phyloP scores from a whole-genome alignment of 2,329 filamentous ascomycete genomes.

The Aspergillus hortae region DNA sequence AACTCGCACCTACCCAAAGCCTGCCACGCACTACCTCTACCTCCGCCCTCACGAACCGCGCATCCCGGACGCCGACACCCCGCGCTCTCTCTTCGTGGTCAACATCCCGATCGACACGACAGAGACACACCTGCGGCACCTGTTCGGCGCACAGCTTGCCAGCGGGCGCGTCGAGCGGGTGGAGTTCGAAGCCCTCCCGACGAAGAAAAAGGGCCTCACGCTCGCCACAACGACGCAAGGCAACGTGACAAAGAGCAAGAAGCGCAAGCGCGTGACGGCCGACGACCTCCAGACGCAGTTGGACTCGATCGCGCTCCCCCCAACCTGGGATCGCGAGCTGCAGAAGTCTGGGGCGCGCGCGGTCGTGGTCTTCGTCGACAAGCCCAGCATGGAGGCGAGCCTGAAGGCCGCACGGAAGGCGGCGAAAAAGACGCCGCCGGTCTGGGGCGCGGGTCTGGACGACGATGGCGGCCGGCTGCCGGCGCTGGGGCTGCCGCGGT shows the following conservation, averaged over 20 bases:
- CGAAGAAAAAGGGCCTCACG: conserved; percentile 31
- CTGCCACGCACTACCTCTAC: conserved; percentile 78
- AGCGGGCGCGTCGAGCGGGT: conserved; percentile 75
- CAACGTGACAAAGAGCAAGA: conserved; percentile 41
- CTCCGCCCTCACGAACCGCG: conserved; percentile 79
- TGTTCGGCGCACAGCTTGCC: conserved; percentile 73
- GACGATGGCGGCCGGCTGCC: conserved; percentile 53
- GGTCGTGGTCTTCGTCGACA: conserved; percentile 79
- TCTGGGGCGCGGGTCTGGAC: conserved; percentile 65
- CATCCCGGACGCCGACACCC: conserved; percentile 67
- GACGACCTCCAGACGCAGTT: conserved; percentile 55
- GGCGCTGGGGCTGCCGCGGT: conserved; percentile 49
- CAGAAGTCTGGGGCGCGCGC: conserved; percentile 74
- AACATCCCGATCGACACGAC: conserved; percentile 86
- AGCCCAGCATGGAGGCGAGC: conserved; percentile 69
- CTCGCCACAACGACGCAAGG: conserved; percentile 16
- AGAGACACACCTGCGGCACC: conserved; percentile 67
- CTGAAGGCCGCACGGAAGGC: conserved; percentile 70
- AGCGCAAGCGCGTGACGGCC: conserved; percentile 51
- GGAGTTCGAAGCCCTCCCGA: conserved; percentile 60
- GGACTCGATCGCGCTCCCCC: conserved; percentile 61
- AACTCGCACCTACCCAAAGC: conserved; percentile 58
- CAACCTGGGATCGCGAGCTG: conserved; percentile 68
- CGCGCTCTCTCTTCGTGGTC: conserved; percentile 81
- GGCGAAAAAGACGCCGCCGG: conserved; percentile 51